Evolutionary conservation across 495 filamentous ascomycete species (phyloP).

Genomic region (Hypomontagnella submonticulosa): DNA sequence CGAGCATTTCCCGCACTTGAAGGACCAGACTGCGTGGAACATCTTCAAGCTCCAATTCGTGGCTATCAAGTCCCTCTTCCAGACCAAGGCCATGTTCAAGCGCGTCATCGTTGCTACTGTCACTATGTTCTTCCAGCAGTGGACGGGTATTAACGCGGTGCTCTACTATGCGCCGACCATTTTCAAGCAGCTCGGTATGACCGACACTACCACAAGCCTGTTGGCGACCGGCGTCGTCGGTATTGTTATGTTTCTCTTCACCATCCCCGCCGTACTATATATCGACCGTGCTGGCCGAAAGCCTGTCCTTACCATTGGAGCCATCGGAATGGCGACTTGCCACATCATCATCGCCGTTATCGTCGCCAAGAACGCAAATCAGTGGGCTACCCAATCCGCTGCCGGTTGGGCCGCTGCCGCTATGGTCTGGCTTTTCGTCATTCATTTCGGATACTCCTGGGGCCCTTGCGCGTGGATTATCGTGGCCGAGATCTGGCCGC

Average conservation of each 20-base stretch:
- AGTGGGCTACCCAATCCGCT: conserved; percentile 66
- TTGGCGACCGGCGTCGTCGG: conserved; percentile 84
- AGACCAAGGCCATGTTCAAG: conserved; percentile 77
- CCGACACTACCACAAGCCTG: conserved; percentile 70
- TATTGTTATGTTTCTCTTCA: conserved; percentile 77
- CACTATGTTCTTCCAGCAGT: conserved; percentile 83
- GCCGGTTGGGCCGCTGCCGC: conserved; percentile 82
- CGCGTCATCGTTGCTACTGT: conserved; percentile 74
- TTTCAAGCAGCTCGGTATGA: conserved; percentile 75
- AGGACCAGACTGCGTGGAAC: conserved; percentile 68
- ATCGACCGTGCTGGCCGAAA: conserved; percentile 71
- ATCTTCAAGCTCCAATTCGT: conserved; percentile 76
- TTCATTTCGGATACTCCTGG: conserved; percentile 84
- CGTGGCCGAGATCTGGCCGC: conserved; percentile 80
- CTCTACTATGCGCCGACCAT: conserved; percentile 80
- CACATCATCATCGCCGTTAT: conserved; percentile 81
- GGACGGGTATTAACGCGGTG: conserved; percentile 78
- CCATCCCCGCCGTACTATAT: conserved; percentile 74
- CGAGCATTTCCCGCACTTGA: conserved; percentile 75
- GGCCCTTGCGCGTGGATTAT: conserved; percentile 77
- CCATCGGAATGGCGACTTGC: conserved; percentile 68
- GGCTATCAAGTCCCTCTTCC: conserved; percentile 77
- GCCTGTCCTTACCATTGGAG: conserved; percentile 66
- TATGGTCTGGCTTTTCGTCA: conserved; percentile 86
- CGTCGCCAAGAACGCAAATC: conserved; percentile 69